Evolutionary conservation across 2,329 filamentous ascomycete species (phyloP), one percentile per base, ranked within the genome.

Genomic region (Arthrobotrys entomopaga): DNA sequence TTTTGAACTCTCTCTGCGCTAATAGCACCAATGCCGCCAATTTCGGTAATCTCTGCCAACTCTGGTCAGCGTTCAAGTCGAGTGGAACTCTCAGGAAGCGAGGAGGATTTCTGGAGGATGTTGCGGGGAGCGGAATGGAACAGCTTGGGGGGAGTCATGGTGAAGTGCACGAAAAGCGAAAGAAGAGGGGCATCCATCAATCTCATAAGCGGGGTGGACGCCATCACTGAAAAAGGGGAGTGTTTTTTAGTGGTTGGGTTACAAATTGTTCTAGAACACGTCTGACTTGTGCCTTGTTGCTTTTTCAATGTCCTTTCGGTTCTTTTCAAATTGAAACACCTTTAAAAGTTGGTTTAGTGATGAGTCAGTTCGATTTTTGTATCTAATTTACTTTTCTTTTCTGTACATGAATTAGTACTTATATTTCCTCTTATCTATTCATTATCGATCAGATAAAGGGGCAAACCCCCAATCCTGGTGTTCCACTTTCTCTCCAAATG

Each of bases 21-120:
- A 29, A 72, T 19, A 65, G 53, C 15, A 48, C n/a, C 16, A 54
- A 48, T 15, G 34, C 60, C 22, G 19, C 67, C 7, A 65, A 48
- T 22, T 59, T 60, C 50, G 56, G 67, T 15, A 65, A 50, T 34
- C 22, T 73, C 8, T 73, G 67, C 26, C 56, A 65, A 10, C 67
- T 73, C 15, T 73, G 67, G 67, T 60, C 13, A 15, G 48, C 54
- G 2, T 73, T 73, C 49, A 73, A 65, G 29, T 43, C 48, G n/a
- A 66, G 61, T 2, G 69, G 69, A 2, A 66, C 57, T 15, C 22
- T 66, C 3, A 40, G 57, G 34, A 74, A 66, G 61, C 65, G 69
- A 53, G 4, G 43, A 11, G 50, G 58, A 2, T 24, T 73, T 19
- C 60, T 56, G 4, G 48, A 57, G 15, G 56, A 60, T 15, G 20